Evolutionary conservation across 768 basidiomycete genomes (phyloP), one percentile per base, ranked within the genome.

Genomic region (Tephrocybe sp.): DNA sequence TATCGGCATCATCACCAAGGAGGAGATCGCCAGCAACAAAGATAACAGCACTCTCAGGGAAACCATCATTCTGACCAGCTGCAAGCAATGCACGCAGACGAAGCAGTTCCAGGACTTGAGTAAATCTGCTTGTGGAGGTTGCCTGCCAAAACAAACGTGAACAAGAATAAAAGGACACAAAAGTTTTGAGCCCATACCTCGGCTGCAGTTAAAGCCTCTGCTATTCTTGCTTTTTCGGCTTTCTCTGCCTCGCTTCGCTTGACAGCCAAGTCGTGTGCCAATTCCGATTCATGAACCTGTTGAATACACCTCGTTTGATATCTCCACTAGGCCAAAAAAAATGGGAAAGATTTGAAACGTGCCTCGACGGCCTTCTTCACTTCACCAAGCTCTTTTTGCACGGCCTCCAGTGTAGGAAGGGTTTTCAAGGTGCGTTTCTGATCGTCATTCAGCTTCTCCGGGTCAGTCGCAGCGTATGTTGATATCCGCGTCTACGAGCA

Each of bases 321-420:
- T 23, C 34, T 21, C 53, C 27, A 29, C 45, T 29, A 27, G 45
- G 34, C 18, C 27, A 13, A 23, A 37, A 31, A 31, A n/a, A 9
- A n/a, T n/a, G n/a, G n/a, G n/a, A 4, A 38, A n/a, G 22, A 25
- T 30, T 23, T 19, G 15, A 11, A 23, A 40, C 72, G 33, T 38
- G 92, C 93, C 80, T 95, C 91, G 53, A 94, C 76, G 34, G 78
- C 81, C 64, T 88, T 92, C 66, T 86, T 88, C 37, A 93, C 79
- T 49, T 94, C 93, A 21, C 80, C 83, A 12, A 95, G 69, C 59
- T 94, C 93, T 60, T 89, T 91, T 57, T 84, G 78, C 33, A 84
- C 74, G 9, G 84, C 88, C 60, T 94, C 91, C 18, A 94, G 72
- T 5, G 76, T 73, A 9, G 92, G 79, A 37, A 95, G 80, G 15